Conservation (phyloP, 1,284 basidiomycete genomes). For the Wallemia ichthyophaga region DNA sequence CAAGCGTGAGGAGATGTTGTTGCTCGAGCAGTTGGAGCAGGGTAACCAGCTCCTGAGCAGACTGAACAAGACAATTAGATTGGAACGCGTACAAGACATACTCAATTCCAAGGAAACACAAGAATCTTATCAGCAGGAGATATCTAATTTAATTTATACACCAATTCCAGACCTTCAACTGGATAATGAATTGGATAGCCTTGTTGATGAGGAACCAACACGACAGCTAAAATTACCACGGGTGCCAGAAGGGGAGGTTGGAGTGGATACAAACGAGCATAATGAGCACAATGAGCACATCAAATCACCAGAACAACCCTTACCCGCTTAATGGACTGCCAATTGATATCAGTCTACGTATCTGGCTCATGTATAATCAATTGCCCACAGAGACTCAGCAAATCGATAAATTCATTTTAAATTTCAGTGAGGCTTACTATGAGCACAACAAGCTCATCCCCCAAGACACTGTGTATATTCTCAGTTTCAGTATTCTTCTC, state of each 20-base stretch:
- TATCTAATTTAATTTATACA: background rate
- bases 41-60: background rate
- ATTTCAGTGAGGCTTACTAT: background rate
- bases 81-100: background rate
- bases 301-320: background rate
- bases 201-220: background rate
- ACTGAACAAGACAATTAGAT: background rate
- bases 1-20: background rate
- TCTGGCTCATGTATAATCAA: background rate
- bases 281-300: no score
- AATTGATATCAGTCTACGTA: background rate
- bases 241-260: no score
- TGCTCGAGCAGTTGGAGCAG: background rate
- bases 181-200: background rate
- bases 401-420: background rate
- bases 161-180: background rate
- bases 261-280: no score
- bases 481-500: constrained; percentile 97
- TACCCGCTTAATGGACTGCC: background rate
- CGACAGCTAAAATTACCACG: no score
- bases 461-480: constrained; percentile 35
- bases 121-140: background rate
- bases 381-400: background rate
- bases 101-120: background rate
- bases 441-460: background rate